Evolutionary conservation across 2,329 filamentous ascomycete genomes (phyloP).

Genomic region (Ceratocystis smalleyi): DNA sequence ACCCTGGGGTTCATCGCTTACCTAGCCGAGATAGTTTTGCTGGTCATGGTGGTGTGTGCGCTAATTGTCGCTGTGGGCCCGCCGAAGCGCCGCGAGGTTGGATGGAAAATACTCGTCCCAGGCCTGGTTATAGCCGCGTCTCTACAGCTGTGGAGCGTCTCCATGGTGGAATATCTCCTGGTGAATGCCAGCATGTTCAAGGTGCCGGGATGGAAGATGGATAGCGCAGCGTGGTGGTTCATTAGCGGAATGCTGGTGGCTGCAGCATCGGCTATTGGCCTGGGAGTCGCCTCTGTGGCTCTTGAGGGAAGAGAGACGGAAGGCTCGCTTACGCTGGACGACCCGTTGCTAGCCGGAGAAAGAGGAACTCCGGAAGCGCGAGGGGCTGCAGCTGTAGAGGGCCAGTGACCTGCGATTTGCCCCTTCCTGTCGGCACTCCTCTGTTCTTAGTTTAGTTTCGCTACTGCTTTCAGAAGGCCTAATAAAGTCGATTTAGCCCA

Average conservation of each 20-base stretch:
- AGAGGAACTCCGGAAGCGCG: neutral
- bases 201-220: slow-evolving; percentile 11
- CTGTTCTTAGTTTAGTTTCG: neutral
- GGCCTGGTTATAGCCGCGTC: slow-evolving; percentile 35
- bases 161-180: slow-evolving; percentile 53
- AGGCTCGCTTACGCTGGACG: slow-evolving; percentile 10
- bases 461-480: no score
- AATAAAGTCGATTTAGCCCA: no score
- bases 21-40: slow-evolving; percentile 66
- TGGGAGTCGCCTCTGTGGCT: slow-evolving; percentile 5
- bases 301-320: slow-evolving; percentile 8
- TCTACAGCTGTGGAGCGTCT: slow-evolving; percentile 32
- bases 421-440: neutral
- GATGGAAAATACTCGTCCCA: slow-evolving; percentile 61
- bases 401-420: neutral
- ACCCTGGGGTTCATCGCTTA: slow-evolving; percentile 77
- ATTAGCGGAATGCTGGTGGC: slow-evolving; percentile 13
- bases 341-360: slow-evolving; percentile 8
- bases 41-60: slow-evolving; percentile 68
- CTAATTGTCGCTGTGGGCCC: slow-evolving; percentile 62
- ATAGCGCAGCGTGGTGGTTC: slow-evolving; percentile 10
- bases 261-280: slow-evolving; percentile 5
- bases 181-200: slow-evolving; percentile 10
- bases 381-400: neutral
- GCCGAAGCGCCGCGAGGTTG: slow-evolving; percentile 60